These are phyloP conservation scores for Corynespora cassiicola DNA, from an alignment of 2,329 filamentous ascomycete genomes.

Conservation along the genomic window DNA sequence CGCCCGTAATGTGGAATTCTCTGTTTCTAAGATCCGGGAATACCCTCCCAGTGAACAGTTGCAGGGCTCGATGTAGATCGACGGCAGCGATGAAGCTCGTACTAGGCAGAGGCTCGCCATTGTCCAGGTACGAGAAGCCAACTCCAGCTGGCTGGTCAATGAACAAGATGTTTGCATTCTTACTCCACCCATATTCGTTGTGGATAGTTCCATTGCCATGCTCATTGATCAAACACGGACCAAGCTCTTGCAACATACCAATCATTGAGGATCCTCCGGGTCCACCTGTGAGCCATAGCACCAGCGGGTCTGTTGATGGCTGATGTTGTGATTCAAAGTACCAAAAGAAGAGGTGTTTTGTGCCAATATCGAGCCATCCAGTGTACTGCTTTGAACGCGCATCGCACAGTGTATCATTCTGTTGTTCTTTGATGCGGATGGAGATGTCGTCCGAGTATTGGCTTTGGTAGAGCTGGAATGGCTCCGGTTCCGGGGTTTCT, in stretches of 20 bases:
- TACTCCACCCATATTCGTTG: constrained; percentile 49
- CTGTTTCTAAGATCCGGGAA: constrained; percentile 50
- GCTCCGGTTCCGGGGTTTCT: constrained; percentile 31
- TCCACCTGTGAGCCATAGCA: constrained; percentile 52
- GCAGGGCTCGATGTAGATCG: constrained; percentile 59
- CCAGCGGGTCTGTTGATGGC: constrained; percentile 44
- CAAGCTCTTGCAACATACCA: constrained; percentile 45
- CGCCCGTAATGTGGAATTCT: constrained; percentile 56
- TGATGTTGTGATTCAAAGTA: constrained; percentile 50
- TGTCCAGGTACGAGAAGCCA: constrained; percentile 48
- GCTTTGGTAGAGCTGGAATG: constrained; percentile 39
- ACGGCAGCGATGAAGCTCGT: constrained; percentile 53
- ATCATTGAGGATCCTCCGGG: constrained; percentile 46
- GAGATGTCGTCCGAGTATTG: constrained; percentile 39
- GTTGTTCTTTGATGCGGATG: constrained; percentile 41
- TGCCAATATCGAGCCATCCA: constrained; percentile 45
- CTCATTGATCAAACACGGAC: constrained; percentile 47
- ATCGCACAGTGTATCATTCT: constrained; percentile 40
- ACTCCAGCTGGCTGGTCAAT: constrained; percentile 48
- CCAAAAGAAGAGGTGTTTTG: constrained; percentile 56
- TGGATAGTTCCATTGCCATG: constrained; percentile 45
- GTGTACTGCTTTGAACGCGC: constrained; percentile 43
- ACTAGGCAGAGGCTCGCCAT: constrained; percentile 39
- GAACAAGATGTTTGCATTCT: constrained; percentile 44
- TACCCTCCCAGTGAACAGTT: constrained; percentile 54